phyloP scores from a whole-genome alignment of 441 rosid genomes.

The Caryocar brasiliense region DNA sequence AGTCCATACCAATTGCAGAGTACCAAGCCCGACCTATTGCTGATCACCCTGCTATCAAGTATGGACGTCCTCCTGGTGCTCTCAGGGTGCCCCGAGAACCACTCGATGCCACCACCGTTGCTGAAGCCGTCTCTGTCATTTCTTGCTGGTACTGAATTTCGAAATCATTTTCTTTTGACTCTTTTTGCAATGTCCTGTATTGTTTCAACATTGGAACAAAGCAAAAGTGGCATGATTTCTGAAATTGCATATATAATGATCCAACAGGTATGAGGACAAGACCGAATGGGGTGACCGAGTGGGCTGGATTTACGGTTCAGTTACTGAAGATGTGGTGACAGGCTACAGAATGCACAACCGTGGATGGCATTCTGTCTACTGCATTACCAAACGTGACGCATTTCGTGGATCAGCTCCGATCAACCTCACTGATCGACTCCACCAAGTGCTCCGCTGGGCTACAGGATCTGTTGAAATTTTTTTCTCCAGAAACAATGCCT shows the following conservation, averaged over 20 bases:
- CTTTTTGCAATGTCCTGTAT: too few species aligned
- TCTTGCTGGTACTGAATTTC: conserved; percentile 54
- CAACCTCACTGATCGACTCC: conserved; percentile 75
- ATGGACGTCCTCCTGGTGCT: conserved; percentile 76
- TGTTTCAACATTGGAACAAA: too few species aligned
- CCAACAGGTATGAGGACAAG: conserved; percentile 75
- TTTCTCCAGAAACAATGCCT: conserved; percentile 80
- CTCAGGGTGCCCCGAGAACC: conserved; percentile 66
- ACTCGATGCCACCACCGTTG: conserved; percentile 71
- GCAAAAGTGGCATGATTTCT: too few species aligned
- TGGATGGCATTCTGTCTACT: conserved; percentile 81
- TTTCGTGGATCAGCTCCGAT: conserved; percentile 83
- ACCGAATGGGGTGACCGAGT: conserved; percentile 90
- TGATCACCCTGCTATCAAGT: conserved; percentile 72
- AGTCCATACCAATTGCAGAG: conserved; percentile 67
- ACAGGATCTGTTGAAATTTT: conserved; percentile 86
- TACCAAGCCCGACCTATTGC: conserved; percentile 76
- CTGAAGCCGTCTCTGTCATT: conserved; percentile 77
- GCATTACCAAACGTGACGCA: conserved; percentile 72
- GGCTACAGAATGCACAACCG: conserved; percentile 93
- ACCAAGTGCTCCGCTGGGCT: conserved; percentile 85
- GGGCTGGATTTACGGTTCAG: conserved; percentile 87
- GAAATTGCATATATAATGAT: too few species aligned
- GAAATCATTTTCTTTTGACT: too few species aligned
- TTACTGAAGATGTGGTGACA: conserved; percentile 85